phyloP scores from a whole-genome alignment of 805 yeast species.

The Saturnispora serradocipensis region DNA sequence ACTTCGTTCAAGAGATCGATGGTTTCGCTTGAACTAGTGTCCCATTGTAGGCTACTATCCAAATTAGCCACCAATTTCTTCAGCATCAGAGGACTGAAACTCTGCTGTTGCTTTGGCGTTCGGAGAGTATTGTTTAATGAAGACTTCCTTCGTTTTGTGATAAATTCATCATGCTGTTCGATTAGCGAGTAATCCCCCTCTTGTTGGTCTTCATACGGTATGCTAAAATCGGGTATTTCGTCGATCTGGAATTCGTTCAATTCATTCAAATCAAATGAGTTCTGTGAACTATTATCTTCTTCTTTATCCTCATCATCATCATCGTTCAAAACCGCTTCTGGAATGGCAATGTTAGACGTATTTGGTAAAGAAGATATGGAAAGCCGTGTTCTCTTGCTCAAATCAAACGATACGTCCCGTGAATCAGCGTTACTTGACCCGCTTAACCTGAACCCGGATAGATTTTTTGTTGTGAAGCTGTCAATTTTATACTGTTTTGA shows the following conservation, averaged over 20 bases:
- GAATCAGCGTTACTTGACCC: slow-evolving; percentile 11
- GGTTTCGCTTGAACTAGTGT: background rate
- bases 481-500: slow-evolving; percentile 1
- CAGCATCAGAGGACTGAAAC: background rate
- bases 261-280: slow-evolving; percentile 14
- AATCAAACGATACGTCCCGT: slow-evolving; percentile 17
- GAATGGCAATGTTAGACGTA: slow-evolving; percentile 28
- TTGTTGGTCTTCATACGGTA: background rate
- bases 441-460: slow-evolving; percentile 3
- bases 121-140: background rate
- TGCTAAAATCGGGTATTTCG: background rate
- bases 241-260: background rate
- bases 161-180: background rate
- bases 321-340: slow-evolving; percentile 27
- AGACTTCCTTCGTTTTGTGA: slow-evolving; percentile 3
- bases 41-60: background rate
- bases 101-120: background rate
- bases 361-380: slow-evolving; percentile 20
- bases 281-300: background rate
- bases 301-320: background rate
- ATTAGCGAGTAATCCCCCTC: background rate
- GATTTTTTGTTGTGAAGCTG: slow-evolving; percentile 2
- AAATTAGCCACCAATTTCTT: slow-evolving; percentile 2
- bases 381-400: slow-evolving; percentile 12
- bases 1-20: background rate